Evolutionary conservation across 2,329 filamentous ascomycete genomes (phyloP), one percentile per base, ranked within the genome.

Genomic region (Penicillium janthinellum): DNA sequence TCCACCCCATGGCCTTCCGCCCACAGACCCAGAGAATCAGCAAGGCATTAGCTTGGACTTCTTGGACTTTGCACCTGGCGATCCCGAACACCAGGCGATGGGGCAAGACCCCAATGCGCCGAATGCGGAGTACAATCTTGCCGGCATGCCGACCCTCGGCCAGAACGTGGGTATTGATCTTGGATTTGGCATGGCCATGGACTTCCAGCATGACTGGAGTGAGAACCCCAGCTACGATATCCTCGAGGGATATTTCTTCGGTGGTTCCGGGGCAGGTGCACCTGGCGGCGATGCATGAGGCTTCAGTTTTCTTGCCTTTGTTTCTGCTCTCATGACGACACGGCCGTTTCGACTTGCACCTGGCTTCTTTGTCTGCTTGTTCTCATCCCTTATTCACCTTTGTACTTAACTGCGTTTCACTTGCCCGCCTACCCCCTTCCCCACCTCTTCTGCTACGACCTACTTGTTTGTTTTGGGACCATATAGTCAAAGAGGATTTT

Each of bases 171-270:
- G 78, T 3, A 74, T 79, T 54, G 77, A 79, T 56, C 69, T 81
- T 35, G 78, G 78, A 3, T 78, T 78, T 62, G 77, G 77, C n/a
- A 75, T 78, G 75, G 75, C 76, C 1, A 71, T 78, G 54, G 79
- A 79, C 51, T 77, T 75, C 56, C 77, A 80, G 60, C 79, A 82
- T 70, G 79, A 82, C 65, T 81, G 79, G 79, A 79, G 75, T 54
- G 79, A 82, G 57, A 78, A 78, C 42, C 71, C 73, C 22, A 77
- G 77, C 51, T 77, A 79, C 65, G 82, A 84, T 75, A 66, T 85
- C 35, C 80, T 84, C 64, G 81, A 84, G 66, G 83, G 81, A 4
- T 85, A 82, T 69, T 85, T 84, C 70, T 84, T 85, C 73, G 83
- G 83, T 10, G 78, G 76, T 28, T 70, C 67, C n/a, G 72, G 70